Evolutionary conservation across 768 basidiomycete species (phyloP).

Genomic region (Mycena kentingensis): DNA sequence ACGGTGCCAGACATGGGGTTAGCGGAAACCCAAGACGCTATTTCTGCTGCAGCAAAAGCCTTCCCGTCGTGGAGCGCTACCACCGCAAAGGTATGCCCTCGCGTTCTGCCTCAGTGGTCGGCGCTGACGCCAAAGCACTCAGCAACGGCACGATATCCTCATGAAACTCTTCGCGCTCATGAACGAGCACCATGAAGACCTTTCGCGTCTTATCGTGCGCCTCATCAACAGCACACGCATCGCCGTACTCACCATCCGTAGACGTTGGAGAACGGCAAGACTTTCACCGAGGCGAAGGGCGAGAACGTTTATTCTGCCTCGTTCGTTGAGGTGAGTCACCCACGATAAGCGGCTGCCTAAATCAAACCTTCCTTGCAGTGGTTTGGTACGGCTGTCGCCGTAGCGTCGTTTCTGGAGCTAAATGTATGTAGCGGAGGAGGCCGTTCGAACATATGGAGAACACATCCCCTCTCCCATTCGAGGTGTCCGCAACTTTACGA

Average conservation of each 20-base stretch:
- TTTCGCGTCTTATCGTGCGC: constrained; percentile 82
- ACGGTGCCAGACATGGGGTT: constrained; percentile 88
- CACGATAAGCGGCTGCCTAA: not conserved
- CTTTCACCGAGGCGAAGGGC: constrained; percentile 80
- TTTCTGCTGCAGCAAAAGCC: constrained; percentile 76
- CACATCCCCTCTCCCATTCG: constrained; percentile 77
- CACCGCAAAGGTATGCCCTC: constrained; percentile 89
- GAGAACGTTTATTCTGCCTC: constrained; percentile 87
- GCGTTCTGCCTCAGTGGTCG: constrained; percentile 12
- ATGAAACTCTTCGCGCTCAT: constrained; percentile 78
- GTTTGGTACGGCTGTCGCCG: constrained; percentile 60
- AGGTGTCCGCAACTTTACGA: constrained; percentile 77
- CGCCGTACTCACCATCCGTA: constrained; percentile 35
- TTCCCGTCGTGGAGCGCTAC: constrained; percentile 87
- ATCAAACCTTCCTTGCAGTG: constrained; percentile 48
- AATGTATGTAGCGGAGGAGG: constrained; percentile 74
- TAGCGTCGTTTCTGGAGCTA: constrained; percentile 5
- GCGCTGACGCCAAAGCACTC: not conserved
- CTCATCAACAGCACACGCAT: constrained; percentile 19
- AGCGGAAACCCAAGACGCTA: constrained; percentile 81
- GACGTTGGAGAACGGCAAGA: constrained; percentile 97
- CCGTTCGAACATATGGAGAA: constrained; percentile 89
- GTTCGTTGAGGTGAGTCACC: constrained; percentile 67
- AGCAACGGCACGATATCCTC: constrained; percentile 84
- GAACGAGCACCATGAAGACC: constrained; percentile 83